Conservation (phyloP, 148 eudicot species). For the Chenopodium quinoa region DNA sequence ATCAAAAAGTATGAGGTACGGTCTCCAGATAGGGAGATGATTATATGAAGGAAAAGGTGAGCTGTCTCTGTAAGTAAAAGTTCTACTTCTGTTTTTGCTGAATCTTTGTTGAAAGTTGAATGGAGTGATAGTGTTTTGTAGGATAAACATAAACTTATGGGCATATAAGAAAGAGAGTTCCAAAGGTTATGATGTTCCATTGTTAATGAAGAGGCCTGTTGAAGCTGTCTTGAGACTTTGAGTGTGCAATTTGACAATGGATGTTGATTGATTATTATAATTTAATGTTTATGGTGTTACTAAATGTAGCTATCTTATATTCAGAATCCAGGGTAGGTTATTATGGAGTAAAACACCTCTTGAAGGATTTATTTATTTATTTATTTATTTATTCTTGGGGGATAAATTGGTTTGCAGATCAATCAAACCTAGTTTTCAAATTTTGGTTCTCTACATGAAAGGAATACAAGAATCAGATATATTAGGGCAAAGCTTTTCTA, state of each 20-base stretch:
- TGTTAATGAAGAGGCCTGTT: neutral
- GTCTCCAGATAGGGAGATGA: neutral
- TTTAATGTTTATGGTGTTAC: neutral
- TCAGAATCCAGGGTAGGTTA: neutral
- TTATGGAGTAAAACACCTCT: too few species aligned
- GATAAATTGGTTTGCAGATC: neutral
- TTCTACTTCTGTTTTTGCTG: neutral
- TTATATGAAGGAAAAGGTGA: neutral
- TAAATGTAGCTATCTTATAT: too few species aligned
- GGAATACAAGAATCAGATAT: neutral
- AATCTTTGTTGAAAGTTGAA: neutral
- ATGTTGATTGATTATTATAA: neutral
- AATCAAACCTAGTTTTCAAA: neutral
- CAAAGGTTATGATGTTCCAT: neutral
- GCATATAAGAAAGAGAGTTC: neutral
- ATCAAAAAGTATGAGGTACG: neutral
- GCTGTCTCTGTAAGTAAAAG: neutral
- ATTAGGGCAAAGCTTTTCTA: neutral
- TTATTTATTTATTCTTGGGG: neutral
- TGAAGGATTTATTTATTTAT: too few species aligned
- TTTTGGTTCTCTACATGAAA: neutral
- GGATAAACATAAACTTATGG: neutral
- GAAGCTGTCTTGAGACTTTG: neutral
- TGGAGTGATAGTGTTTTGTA: neutral
- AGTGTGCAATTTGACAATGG: neutral